phyloP scores from a whole-genome alignment of 805 yeast species.

The Ogataea populi-albae region DNA sequence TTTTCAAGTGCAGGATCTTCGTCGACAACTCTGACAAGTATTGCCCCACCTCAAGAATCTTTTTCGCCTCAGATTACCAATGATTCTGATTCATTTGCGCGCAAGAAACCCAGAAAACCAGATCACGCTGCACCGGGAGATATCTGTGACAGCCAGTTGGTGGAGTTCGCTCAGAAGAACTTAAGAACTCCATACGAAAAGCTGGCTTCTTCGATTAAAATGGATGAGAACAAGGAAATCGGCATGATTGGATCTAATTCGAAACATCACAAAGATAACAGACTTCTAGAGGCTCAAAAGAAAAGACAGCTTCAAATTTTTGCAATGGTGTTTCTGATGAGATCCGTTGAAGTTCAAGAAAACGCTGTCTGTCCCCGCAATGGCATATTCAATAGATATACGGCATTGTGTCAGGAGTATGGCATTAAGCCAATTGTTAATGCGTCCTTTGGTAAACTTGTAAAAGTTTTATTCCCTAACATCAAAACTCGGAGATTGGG shows the following conservation, averaged over 20 bases:
- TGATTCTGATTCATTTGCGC: background rate
- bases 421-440: slow-evolving; percentile 62
- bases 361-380: slow-evolving; percentile 62
- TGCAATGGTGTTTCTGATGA: slow-evolving; percentile 78
- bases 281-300: slow-evolving; percentile 22
- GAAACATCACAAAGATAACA: slow-evolving; percentile 17
- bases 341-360: slow-evolving; percentile 51
- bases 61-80: slow-evolving; percentile 5
- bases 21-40: slow-evolving; percentile 9
- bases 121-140: slow-evolving; percentile 35
- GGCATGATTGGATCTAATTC: slow-evolving; percentile 11
- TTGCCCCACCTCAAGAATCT: slow-evolving; percentile 12
- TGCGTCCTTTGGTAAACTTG: slow-evolving; percentile 76
- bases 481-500: slow-evolving; percentile 78
- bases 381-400: slow-evolving; percentile 65
- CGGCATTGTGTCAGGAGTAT: slow-evolving; percentile 51
- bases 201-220: slow-evolving; percentile 35
- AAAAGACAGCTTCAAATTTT: slow-evolving; percentile 73
- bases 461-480: slow-evolving; percentile 60
- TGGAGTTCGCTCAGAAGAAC: slow-evolving; percentile 36
- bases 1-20: slow-evolving; percentile 7
- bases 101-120: slow-evolving; percentile 32
- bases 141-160: slow-evolving; percentile 36
- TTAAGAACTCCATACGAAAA: slow-evolving; percentile 35
- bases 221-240: slow-evolving; percentile 28